Percentiles rank a stretch among this genome's conserved stretches.
phyloP scores from a whole-genome alignment of 2,329 filamentous ascomycete genomes.

The Aspergillus sp. region DNA sequence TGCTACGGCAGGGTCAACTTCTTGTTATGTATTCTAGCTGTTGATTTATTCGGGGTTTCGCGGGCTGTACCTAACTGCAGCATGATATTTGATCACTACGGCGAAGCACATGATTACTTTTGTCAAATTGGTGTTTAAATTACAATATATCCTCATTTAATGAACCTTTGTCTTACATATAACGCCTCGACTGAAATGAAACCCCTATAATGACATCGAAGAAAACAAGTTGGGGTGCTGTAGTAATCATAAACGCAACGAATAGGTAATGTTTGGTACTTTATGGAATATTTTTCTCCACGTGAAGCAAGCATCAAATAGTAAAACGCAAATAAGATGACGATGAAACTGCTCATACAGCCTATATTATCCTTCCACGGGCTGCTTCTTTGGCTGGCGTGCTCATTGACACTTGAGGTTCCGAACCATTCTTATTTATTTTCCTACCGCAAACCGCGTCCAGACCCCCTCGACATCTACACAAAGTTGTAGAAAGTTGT shows the following conservation, averaged over 20 bases:
- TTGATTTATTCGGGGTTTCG: background rate
- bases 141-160: background rate
- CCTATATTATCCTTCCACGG: background rate
- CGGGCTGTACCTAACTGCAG: background rate
- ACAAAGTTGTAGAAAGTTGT: constrained; percentile 40
- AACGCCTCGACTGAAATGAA: background rate
- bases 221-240: background rate
- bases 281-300: background rate
- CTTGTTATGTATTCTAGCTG: background rate
- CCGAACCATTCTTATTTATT: background rate
- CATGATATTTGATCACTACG: background rate
- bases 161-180: background rate
- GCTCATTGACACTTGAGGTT: background rate
- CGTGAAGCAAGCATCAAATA: background rate
- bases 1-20: background rate
- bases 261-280: background rate
- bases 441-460: constrained; percentile 41
- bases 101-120: background rate
- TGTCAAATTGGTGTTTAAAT: background rate
- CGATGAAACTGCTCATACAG: background rate
- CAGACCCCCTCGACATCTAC: constrained; percentile 43
- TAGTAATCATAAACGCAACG: no score
- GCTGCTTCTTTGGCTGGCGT: background rate
- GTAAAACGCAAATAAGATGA: background rate
- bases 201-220: background rate